Conservation (phyloP, 2,329 filamentous ascomycete genomes). For the Colletotrichum sp. region DNA sequence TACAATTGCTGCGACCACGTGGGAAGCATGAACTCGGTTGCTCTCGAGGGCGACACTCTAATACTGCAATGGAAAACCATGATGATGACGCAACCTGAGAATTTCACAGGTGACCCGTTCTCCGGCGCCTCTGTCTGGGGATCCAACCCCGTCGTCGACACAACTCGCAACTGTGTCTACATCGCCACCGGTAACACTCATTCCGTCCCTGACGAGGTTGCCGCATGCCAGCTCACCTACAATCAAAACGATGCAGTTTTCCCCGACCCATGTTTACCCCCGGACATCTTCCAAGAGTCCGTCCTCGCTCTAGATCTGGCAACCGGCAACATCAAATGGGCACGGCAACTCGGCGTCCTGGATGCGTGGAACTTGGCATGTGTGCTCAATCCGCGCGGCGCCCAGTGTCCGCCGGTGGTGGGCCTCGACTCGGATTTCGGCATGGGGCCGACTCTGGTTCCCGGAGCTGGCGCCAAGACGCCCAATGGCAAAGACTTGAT, state of each 20-base stretch:
- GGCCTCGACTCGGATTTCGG: neutral
- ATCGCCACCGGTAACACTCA: neutral
- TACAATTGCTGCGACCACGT: neutral
- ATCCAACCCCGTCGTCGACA: neutral
- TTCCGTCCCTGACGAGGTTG: neutral
- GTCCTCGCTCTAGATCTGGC: neutral
- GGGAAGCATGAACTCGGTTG: neutral
- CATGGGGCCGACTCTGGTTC: neutral
- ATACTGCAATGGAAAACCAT: neutral
- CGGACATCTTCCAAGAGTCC: neutral
- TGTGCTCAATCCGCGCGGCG: neutral
- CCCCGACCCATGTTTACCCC: neutral
- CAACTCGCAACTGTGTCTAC: neutral
- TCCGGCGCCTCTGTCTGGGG: neutral
- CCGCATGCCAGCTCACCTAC: neutral
- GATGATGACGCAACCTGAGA: neutral
- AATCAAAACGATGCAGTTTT: neutral
- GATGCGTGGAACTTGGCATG: neutral
- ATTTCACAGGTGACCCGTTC: neutral
- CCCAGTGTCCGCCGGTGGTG: neutral
- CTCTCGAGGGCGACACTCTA: neutral
- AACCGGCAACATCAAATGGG: neutral
- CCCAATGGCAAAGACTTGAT: neutral
- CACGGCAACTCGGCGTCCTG: neutral
- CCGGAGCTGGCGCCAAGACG: neutral